Percentiles rank a stretch among this genome's conserved stretches.
Evolutionary conservation across 345 rosid species (phyloP).

Genomic region (Ricinus communis): DNA sequence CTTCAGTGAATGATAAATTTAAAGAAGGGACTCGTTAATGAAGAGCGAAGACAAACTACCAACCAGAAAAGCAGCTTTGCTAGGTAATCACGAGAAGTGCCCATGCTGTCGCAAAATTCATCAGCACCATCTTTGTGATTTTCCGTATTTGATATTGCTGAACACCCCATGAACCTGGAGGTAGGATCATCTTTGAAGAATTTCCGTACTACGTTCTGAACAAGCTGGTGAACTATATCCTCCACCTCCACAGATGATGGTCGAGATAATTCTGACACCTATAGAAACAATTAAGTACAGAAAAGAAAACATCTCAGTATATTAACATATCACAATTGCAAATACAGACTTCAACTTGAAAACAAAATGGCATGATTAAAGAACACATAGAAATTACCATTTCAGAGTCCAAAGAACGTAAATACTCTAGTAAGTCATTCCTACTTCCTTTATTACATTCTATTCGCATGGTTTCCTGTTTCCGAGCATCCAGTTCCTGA

Average conservation of each 20-base stretch:
- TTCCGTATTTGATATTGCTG: constrained; percentile 29
- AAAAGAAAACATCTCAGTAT: constrained; percentile 2
- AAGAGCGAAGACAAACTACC: constrained; percentile 10
- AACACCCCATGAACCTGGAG: constrained; percentile 34
- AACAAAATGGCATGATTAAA: not conserved
- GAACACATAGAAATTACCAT: constrained; percentile 42
- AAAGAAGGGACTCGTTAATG: not conserved
- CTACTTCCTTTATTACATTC: constrained; percentile 55
- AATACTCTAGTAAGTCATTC: constrained; percentile 78
- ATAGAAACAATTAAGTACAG: not conserved
- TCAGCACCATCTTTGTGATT: constrained; percentile 35
- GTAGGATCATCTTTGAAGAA: constrained; percentile 46
- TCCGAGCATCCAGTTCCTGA: constrained; percentile 70
- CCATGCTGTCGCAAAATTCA: constrained; percentile 42
- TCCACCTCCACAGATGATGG: constrained; percentile 87
- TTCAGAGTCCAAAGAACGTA: constrained; percentile 73
- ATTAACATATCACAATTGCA: constrained; percentile 6
- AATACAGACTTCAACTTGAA: constrained; percentile 9
- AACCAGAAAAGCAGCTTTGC: constrained; percentile 97
- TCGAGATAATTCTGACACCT: constrained; percentile 78
- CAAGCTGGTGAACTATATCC: constrained; percentile 82
- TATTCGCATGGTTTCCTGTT: constrained; percentile 48
- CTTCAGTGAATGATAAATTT: not conserved
- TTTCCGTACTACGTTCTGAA: constrained; percentile 52
- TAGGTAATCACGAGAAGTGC: constrained; percentile 83